phyloP scores from a whole-genome alignment of 106 monocot genomes.

The Posidonia australis region DNA sequence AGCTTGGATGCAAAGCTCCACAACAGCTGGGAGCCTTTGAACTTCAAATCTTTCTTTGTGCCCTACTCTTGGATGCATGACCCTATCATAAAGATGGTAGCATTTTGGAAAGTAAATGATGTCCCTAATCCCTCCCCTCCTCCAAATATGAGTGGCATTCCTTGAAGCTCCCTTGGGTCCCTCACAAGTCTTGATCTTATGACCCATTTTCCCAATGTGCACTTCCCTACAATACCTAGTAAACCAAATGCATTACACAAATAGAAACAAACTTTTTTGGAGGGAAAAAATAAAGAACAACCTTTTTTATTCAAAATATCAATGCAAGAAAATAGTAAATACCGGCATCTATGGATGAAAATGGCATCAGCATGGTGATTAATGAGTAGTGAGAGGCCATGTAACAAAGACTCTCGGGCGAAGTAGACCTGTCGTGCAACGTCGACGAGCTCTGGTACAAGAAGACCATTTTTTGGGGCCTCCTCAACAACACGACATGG shows the following conservation, averaged over 20 bases:
- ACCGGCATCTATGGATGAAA: constrained; percentile 50
- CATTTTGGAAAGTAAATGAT: constrained; percentile 49
- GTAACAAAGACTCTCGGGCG: constrained; percentile 28
- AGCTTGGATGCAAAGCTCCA: constrained; percentile 79
- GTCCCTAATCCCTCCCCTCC: constrained; percentile 38
- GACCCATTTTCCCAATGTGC: constrained; percentile 42
- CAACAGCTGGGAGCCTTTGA: constrained; percentile 47
- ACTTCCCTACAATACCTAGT: constrained; percentile 54
- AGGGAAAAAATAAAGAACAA: background rate
- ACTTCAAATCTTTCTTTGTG: constrained; percentile 53
- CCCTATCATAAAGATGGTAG: constrained; percentile 71
- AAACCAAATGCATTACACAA: background rate
- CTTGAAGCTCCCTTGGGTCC: constrained; percentile 43
- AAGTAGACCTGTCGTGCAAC: constrained; percentile 48
- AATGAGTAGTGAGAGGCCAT: constrained; percentile 34
- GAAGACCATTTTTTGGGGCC: constrained; percentile 70
- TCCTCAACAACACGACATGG: constrained; percentile 44
- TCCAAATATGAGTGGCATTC: constrained; percentile 59
- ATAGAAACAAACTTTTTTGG: background rate
- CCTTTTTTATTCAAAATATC: background rate
- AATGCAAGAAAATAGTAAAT: background rate
- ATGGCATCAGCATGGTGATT: constrained; percentile 18
- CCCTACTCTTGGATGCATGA: constrained; percentile 47
- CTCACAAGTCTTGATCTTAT: constrained; percentile 67
- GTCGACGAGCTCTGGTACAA: constrained; percentile 41